phyloP scores from a whole-genome alignment of 371 early-diverging fungal species.

The Apophysomyces elegans region DNA sequence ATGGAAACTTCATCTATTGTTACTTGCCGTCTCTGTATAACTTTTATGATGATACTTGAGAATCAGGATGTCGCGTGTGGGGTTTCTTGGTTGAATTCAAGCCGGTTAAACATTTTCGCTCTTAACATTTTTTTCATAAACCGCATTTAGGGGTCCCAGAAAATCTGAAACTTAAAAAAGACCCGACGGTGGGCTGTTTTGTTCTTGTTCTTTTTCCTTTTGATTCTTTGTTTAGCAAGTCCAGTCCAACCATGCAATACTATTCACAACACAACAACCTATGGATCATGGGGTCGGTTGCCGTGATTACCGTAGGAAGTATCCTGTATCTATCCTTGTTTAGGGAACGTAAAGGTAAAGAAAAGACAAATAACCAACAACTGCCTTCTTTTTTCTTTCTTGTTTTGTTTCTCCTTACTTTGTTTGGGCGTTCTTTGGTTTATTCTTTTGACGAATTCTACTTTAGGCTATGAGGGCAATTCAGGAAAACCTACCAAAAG shows the following conservation, averaged over 20 bases:
- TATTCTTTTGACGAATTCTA: background rate
- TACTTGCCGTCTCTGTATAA: too few relatives aligned
- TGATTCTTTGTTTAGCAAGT: constrained; percentile 4
- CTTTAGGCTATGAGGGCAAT: background rate
- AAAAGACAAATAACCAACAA: background rate
- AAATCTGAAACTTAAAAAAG: constrained; percentile 12
- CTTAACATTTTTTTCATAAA: constrained; percentile 1
- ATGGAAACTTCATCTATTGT: too few relatives aligned
- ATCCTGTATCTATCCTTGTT: constrained; percentile 18
- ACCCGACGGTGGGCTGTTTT: constrained; percentile 10
- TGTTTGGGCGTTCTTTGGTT: background rate
- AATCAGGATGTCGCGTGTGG: too few relatives aligned
- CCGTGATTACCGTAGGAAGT: constrained; percentile 18
- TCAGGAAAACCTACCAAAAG: background rate
- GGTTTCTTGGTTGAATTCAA: too few relatives aligned
- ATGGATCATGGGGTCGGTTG: constrained; percentile 9
- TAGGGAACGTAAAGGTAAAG: constrained; percentile 14
- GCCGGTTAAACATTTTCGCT: constrained; percentile 7
- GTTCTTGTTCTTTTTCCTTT: constrained; percentile 7
- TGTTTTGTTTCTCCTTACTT: background rate
- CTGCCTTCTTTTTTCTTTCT: too few relatives aligned
- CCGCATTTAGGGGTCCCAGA: constrained; percentile 9
- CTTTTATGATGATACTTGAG: too few relatives aligned
- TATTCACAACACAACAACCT: constrained; percentile 6
- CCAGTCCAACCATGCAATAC: constrained; percentile 3